phyloP scores from a whole-genome alignment of 108 stramenopile species.

The Fistulifera pelliculosa region DNA sequence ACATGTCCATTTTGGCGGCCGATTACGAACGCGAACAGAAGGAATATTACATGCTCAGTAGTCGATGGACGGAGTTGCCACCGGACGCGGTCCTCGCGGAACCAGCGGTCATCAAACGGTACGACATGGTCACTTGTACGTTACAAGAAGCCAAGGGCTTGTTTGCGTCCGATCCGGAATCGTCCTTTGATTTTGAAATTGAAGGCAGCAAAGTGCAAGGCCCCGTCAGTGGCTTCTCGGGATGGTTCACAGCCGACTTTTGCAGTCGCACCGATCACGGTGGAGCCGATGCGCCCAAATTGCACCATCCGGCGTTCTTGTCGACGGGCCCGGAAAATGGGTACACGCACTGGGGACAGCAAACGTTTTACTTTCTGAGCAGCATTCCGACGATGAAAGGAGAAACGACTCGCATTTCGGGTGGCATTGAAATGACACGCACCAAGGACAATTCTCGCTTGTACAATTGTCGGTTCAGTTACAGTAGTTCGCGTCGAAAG shows the following conservation, averaged over 20 bases:
- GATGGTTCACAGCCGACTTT: conserved; percentile 97
- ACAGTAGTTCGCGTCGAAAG: conserved; percentile 44
- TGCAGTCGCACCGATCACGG: conserved; percentile 62
- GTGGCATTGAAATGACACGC: conserved; percentile 74
- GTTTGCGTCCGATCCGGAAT: conserved; percentile 27
- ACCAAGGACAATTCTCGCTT: conserved; percentile 83
- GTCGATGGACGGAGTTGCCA: conserved; percentile 89
- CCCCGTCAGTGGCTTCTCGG: conserved; percentile 90
- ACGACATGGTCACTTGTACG: conserved; percentile 92
- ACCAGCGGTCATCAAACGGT: conserved; percentile 59
- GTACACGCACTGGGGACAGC: conserved; percentile 99
- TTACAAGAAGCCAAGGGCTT: conserved; percentile 87
- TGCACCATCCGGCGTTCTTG: conserved; percentile 73
- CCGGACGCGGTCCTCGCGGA: conserved; percentile 74
- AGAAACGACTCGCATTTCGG: conserved; percentile 64
- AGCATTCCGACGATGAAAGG: conserved; percentile 59
- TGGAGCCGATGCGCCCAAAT: conserved; percentile 57
- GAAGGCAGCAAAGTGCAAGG: conserved; percentile 35
- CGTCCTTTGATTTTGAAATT: conserved; percentile 66
- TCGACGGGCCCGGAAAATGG: conserved; percentile 92
- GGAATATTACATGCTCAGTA: conserved; percentile 87
- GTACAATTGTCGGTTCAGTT: conserved; percentile 75
- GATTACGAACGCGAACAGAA: conserved; percentile 92
- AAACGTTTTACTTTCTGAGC: conserved; percentile 80
- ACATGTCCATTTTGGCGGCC: conserved; percentile 76